A percentile compares a stretch with the other conserved stretches of the same genome.
Conservation (phyloP, 2,329 filamentous ascomycete species). For the Fusarium decemcellulare region DNA sequence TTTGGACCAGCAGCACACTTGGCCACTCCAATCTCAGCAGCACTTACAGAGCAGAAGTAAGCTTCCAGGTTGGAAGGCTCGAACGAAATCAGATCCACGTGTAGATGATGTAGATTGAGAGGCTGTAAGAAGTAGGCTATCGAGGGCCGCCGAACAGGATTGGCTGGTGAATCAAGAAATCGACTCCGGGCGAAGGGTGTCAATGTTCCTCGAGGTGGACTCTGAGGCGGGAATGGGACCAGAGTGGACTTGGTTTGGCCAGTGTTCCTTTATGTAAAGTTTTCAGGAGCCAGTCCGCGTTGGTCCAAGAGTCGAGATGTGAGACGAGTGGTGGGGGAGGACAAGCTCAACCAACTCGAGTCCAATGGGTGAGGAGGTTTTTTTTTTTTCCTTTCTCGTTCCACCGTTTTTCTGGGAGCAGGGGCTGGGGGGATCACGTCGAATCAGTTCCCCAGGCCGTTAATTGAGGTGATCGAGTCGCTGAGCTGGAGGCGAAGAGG, state of each 20-base stretch:
- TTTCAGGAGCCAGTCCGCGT: constrained; percentile 9
- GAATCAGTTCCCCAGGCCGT: background rate
- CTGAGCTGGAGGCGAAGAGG: constrained; percentile 15
- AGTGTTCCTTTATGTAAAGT: constrained; percentile 8
- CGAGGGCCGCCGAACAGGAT: constrained; percentile 12
- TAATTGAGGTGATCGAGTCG: constrained; percentile 6
- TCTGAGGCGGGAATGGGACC: background rate
- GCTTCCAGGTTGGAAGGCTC: constrained; percentile 1
- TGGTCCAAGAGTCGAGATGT: constrained; percentile 24
- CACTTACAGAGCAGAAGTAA: constrained; percentile 29
- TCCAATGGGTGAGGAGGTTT: constrained; percentile 35
- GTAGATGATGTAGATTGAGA: constrained; percentile 20
- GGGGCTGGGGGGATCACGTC: constrained; percentile 3
- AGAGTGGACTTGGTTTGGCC: constrained; percentile 3
- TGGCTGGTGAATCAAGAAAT: constrained; percentile 21
- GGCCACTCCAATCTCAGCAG: constrained; percentile 4
- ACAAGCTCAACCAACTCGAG: constrained; percentile 31
- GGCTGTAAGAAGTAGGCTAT: constrained; percentile 17
- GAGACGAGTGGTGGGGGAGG: constrained; percentile 32
- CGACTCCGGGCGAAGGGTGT: constrained; percentile 12
- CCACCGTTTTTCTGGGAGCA: constrained; percentile 12
- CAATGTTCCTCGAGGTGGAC: constrained; percentile 15
- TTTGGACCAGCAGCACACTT: background rate
- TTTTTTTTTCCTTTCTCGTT: constrained; percentile 24
- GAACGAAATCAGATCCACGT: constrained; percentile 5